These are phyloP conservation scores for Zygosaccharomyces rouxii DNA, from an alignment of 805 yeast species.

Conservation along the genomic window DNA sequence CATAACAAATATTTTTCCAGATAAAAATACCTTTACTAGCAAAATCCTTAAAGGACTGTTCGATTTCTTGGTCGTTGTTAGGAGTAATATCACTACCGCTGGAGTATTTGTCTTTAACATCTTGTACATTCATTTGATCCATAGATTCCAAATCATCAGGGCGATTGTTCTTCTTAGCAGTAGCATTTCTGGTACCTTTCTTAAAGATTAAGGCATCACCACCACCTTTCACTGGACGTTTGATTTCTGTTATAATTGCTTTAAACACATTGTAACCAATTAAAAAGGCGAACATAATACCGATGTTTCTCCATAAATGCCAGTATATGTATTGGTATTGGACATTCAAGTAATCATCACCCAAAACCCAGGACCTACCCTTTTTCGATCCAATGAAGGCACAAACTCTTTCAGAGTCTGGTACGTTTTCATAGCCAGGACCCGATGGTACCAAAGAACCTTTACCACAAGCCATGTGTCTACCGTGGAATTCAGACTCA, in stretches of 20 bases:
- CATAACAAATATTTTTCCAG: slow-evolving; percentile 35
- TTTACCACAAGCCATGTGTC: slow-evolving; percentile 27
- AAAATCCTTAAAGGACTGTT: slow-evolving; percentile 24
- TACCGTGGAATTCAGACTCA: slow-evolving; percentile 57
- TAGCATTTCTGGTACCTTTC: slow-evolving; percentile 40
- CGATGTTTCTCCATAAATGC: slow-evolving; percentile 81
- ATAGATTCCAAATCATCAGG: slow-evolving; percentile 20
- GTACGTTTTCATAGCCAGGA: slow-evolving; percentile 41
- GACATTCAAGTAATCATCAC: slow-evolving; percentile 50
- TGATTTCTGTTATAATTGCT: slow-evolving; percentile 23
- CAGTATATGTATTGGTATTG: slow-evolving; percentile 48
- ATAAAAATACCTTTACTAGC: slow-evolving; percentile 32
- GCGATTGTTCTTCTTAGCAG: neutral
- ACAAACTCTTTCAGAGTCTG: slow-evolving; percentile 45
- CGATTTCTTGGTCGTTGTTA: slow-evolving; percentile 7
- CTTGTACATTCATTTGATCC: slow-evolving; percentile 12
- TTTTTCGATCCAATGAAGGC: slow-evolving; percentile 55
- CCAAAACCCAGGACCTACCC: slow-evolving; percentile 52
- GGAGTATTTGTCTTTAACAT: slow-evolving; percentile 16
- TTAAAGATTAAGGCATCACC: slow-evolving; percentile 46
- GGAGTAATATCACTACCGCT: slow-evolving; percentile 9
- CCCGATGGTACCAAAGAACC: slow-evolving; percentile 51
- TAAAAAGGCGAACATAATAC: slow-evolving; percentile 51
- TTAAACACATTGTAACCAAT: slow-evolving; percentile 21
- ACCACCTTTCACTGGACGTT: slow-evolving; percentile 29